These are phyloP conservation scores for Ceriops zippeliana DNA, from an alignment of 345 rosid genomes.

Conservation along the genomic window DNA sequence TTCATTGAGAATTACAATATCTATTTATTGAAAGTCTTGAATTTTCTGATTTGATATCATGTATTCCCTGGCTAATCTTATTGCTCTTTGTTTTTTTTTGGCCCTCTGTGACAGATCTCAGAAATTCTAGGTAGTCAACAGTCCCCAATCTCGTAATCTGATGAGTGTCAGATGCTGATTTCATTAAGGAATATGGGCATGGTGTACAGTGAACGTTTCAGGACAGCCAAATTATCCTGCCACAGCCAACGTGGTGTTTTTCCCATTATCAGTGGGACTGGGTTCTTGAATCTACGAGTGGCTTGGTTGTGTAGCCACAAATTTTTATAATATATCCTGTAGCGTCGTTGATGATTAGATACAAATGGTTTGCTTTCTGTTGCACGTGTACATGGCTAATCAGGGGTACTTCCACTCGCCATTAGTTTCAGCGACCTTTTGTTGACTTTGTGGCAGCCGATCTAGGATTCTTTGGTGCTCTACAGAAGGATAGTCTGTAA, in stretches of 20 bases:
- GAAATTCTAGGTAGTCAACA: conserved; percentile 30
- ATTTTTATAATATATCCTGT: conserved; percentile 37
- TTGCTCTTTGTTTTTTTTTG: not conserved
- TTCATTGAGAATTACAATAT: no score
- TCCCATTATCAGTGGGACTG: conserved; percentile 12
- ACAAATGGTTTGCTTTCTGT: conserved; percentile 21
- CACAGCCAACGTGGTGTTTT: conserved; percentile 13
- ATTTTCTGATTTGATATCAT: no score
- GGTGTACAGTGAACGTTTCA: conserved; percentile 30
- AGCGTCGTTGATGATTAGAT: conserved; percentile 31
- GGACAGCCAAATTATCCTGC: conserved; percentile 3
- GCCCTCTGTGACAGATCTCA: conserved; percentile 17
- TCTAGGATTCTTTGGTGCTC: conserved; percentile 36
- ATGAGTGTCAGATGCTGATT: conserved; percentile 15
- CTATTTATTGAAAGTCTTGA: no score
- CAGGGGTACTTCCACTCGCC: conserved; percentile 3
- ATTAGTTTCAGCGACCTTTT: conserved; percentile 13
- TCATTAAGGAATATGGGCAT: conserved; percentile 15
- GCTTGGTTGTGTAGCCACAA: conserved; percentile 19
- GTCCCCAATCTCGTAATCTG: conserved; percentile 20
- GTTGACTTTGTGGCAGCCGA: conserved; percentile 26
- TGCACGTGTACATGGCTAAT: conserved; percentile 50
- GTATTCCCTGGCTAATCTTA: not conserved
- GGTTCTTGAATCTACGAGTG: conserved; percentile 16
- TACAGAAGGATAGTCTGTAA: conserved; percentile 32